Base-by-base conservation (phyloP, 1,139 yeast species). In the Geotrichum macrosporum region DNA sequence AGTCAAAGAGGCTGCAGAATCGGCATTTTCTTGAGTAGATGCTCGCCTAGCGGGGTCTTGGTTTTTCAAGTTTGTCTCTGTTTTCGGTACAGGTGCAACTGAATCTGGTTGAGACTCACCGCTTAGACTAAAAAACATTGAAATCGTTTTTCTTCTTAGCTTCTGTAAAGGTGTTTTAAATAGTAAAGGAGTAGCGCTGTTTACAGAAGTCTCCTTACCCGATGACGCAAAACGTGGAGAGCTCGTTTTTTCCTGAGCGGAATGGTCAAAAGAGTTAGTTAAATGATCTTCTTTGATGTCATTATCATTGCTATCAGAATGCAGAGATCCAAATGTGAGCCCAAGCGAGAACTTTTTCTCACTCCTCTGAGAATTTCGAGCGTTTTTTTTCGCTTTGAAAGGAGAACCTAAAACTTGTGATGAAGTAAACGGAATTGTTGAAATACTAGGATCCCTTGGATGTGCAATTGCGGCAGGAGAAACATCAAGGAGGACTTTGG, bases 61-160 rank as follows among this genome's bases (percentile, higher is more conserved):
- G 33, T 18, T 37, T 6, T n/a, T n/a, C n/a, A n/a, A n/a, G n/a
- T n/a, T n/a, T n/a, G n/a, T n/a, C n/a, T n/a, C n/a, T n/a, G n/a
- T n/a, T n/a, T n/a, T n/a, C n/a, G n/a, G n/a, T n/a, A n/a, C n/a
- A n/a, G n/a, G n/a, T n/a, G n/a, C n/a, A n/a, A n/a, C n/a, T n/a
- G n/a, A n/a, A n/a, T n/a, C n/a, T n/a, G n/a, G n/a, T n/a, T n/a
- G n/a, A n/a, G n/a, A n/a, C n/a, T n/a, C n/a, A n/a, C n/a, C n/a
- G n/a, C n/a, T n/a, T n/a, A n/a, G 43, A 27, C 47, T 50, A 30
- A 53, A 54, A 13, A 54, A 44, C 51, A 50, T 46, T 4, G 55
- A 53, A 8, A 47, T 55, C 1, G 57, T 54, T 41, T 53, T 54
- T 31, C 50, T 46, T 32, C 50, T 46, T 30, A 54, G 46, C 15